Evolutionary conservation across 345 rosid species (phyloP).

Genomic region (Balakata baccata): DNA sequence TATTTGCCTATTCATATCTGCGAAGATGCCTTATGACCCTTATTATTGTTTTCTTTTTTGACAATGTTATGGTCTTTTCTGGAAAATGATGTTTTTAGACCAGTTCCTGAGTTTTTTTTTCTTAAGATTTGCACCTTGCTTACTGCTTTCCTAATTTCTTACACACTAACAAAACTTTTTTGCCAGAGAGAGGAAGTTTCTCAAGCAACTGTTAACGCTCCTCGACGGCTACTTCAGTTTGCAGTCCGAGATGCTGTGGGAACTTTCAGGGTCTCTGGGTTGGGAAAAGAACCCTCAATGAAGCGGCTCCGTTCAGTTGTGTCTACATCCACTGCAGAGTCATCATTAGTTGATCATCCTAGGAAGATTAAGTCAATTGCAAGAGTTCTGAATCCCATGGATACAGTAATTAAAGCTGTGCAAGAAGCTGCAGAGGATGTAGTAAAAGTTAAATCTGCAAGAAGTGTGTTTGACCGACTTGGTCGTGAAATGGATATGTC

Average conservation of each 20-base stretch:
- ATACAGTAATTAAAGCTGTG: slow-evolving; percentile 78
- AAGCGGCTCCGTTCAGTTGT: slow-evolving; percentile 93
- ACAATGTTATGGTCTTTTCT: neutral
- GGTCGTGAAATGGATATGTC: slow-evolving; percentile 46
- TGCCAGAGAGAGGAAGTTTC: slow-evolving; percentile 63
- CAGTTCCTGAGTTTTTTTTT: neutral
- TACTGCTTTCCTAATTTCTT: slow-evolving; percentile 6
- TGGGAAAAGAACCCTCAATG: slow-evolving; percentile 46
- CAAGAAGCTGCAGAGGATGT: slow-evolving; percentile 91
- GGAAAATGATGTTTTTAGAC: neutral
- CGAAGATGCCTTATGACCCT: neutral
- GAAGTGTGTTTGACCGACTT: slow-evolving; percentile 92
- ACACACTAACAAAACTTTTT: slow-evolving; percentile 15
- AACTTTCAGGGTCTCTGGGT: slow-evolving; percentile 49
- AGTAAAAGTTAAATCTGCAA: slow-evolving; percentile 47
- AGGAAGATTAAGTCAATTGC: slow-evolving; percentile 64
- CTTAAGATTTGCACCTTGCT: neutral
- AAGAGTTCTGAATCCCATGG: slow-evolving; percentile 64
- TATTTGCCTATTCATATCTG: neutral
- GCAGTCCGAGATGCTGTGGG: slow-evolving; percentile 96
- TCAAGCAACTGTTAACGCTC: slow-evolving; percentile 55
- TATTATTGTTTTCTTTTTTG: neutral
- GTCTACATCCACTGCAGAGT: slow-evolving; percentile 49
- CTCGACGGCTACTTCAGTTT: slow-evolving; percentile 86
- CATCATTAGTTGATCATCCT: slow-evolving; percentile 40